Base-by-base conservation (phyloP, 192 early-diverging fungal genomes). In the Coemansia sp. region DNA sequence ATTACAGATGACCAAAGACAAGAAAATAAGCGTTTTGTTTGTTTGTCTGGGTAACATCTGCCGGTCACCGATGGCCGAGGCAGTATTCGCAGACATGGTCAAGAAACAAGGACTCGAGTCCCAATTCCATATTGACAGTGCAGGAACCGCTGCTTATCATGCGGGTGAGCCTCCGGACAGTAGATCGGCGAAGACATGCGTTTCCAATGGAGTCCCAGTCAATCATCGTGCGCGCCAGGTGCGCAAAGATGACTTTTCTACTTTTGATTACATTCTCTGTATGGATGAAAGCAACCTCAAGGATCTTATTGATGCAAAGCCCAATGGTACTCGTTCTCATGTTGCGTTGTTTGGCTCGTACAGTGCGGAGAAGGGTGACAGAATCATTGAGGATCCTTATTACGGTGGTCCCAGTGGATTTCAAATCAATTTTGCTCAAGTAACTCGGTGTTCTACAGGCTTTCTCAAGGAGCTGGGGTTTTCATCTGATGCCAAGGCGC, bases 21-120 rank as follows among this genome's bases (percentile, higher is more conserved):
- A 39, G 33, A 63, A 59, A 53, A 75, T 57, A 7, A 33, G 58
- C 29, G 86, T 88, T 31, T 74, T 86, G n/a, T 86, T 88, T 57
- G 78, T 86, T 23, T 87, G 86, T 55, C 77, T 88, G 54, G 93
- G 93, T 62, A 95, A 95, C 78, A 95, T 95, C 60, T 95, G 92
- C 84, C 86, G 93, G 39, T 89, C 87, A 6, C 92, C 93, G 5
- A 98, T 96, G 96, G 94, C 94, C 46, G 94, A 94, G 74, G 95
- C 95, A 6, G 96, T 96, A 8, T 97, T 98, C 71, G 74, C 79
- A 1, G 84, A 91, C 62, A 83, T 80, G 22, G 85, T 96, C n/a
- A 80, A 85, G 29, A 32, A 89, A 58, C 70, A 77, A 51, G 74
- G 84, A 6, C 76, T 93, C 17, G 52, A 63, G 19, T 69, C 80